Evolutionary conservation across 2,329 filamentous ascomycete species (phyloP).

Genomic region (Aspergillus nomiae): DNA sequence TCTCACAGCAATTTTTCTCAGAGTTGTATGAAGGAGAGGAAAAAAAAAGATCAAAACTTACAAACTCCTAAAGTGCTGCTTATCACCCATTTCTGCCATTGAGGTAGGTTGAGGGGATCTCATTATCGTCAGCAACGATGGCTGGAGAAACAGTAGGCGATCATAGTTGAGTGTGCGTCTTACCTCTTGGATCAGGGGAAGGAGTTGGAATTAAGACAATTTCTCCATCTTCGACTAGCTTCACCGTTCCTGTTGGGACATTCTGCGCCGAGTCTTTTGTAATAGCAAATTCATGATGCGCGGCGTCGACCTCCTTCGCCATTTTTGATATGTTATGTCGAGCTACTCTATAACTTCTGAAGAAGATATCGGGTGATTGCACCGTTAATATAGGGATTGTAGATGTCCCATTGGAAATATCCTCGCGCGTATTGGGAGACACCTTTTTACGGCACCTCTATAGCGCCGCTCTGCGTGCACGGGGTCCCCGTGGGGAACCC

Average conservation of each 20-base stretch:
- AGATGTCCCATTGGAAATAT: background rate
- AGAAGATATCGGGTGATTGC: background rate
- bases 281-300: background rate
- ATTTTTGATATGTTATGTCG: background rate
- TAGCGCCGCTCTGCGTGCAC: background rate
- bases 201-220: background rate
- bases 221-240: background rate
- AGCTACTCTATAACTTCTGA: background rate
- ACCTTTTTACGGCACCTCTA: background rate
- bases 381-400: background rate
- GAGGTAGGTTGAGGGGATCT: background rate
- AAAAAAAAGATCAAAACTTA: background rate
- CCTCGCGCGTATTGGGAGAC: background rate
- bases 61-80: background rate
- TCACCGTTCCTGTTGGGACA: background rate
- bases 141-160: background rate
- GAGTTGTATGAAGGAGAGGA: fast-evolving
- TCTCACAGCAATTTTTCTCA: background rate
- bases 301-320: background rate
- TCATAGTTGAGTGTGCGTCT: background rate
- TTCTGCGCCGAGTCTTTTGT: background rate
- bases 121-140: background rate
- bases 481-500: background rate
- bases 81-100: background rate
- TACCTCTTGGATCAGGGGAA: background rate